A percentile compares a stretch with the other conserved stretches of the same genome.
Evolutionary conservation across 495 filamentous ascomycete species (phyloP).

Genomic region (Talaromyces trachyspermus): DNA sequence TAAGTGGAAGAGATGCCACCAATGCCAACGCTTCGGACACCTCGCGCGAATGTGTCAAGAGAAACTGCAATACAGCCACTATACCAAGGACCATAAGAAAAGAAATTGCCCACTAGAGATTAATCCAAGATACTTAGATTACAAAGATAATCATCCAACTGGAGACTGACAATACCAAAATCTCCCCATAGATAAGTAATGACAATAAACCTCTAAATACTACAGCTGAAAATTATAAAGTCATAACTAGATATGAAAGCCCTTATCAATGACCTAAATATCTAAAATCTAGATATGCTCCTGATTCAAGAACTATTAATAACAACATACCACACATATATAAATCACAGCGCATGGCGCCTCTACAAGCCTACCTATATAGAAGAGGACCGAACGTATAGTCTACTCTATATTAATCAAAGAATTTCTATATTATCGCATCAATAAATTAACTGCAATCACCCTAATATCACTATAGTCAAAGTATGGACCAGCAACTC

Average conservation of each 20-base stretch:
- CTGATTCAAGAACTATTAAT: constrained; percentile 22
- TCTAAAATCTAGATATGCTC: constrained; percentile 18
- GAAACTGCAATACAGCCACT: constrained; percentile 20
- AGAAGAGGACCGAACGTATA: background rate
- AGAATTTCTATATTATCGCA: constrained; percentile 7
- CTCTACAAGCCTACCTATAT: background rate
- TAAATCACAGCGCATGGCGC: constrained; percentile 19
- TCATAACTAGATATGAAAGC: constrained; percentile 20
- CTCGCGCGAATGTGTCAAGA: constrained; percentile 26
- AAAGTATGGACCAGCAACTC: constrained; percentile 7
- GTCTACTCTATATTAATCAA: background rate
- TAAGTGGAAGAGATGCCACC: constrained; percentile 19
- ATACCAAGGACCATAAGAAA: constrained; percentile 14
- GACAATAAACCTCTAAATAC: constrained; percentile 17
- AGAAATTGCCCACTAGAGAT: constrained; percentile 15
- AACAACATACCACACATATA: constrained; percentile 15
- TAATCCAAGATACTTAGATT: constrained; percentile 16
- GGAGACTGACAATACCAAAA: constrained; percentile 12
- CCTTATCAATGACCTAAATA: constrained; percentile 23
- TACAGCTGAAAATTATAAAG: constrained; percentile 28
- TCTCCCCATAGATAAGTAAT: constrained; percentile 14
- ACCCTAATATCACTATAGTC: constrained; percentile 4
- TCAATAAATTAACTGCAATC: constrained; percentile 11
- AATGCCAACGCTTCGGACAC: constrained; percentile 22
- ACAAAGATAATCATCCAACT: constrained; percentile 17